Evolutionary conservation across 2,329 filamentous ascomycete species (phyloP), one percentile per base, ranked within the genome.

Genomic region (Calonectria pseudoturangicola): DNA sequence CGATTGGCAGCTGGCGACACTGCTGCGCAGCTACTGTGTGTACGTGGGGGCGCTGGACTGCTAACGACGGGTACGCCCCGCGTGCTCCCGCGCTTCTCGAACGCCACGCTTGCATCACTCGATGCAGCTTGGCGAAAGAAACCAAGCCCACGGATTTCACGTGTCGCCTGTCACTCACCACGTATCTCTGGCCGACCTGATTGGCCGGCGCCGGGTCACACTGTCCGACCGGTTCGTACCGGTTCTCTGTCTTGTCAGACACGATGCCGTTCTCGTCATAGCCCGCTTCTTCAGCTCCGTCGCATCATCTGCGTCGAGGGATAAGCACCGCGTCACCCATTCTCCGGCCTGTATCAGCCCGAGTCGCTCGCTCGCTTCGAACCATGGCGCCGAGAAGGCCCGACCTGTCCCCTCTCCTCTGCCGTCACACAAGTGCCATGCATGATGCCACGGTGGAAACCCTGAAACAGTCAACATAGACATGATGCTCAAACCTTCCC

Each of bases 301-400:
- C 33, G 54, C 54, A 56, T 33, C 30, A 39, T 56, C 51, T 56
- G 30, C 12, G 30, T 18, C 54, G 33, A 58, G 54, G 39, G 54
- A 58, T 58, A 39, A 58, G 54, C n/a, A 27, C 54, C 12, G 39
- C 33, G n/a, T 39, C 12, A 36, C 33, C 33, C 33, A 58, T 39
- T 41, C 33, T 33, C 25, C 30, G 54, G 18, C 43, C 43, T 33
- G 21, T 30, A 50, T 45, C 13, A 58, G 66, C 56, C 39, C 8
- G 18, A 21, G 54, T 67, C 39, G 36, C 15, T 28, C n/a, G 43
- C 12, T 48, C 10, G n/a, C 33, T 13, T 48, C 21, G 36, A 69
- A 69, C 28, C 56, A 51, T 69, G 66, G 36, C 47, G 18, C 56
- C 56, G 16, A 63, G 66, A 69, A 58, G 66, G 56, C 51, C 66